Evolutionary conservation across 2,329 filamentous ascomycete species (phyloP).

Genomic region (Tothia fuscella): DNA sequence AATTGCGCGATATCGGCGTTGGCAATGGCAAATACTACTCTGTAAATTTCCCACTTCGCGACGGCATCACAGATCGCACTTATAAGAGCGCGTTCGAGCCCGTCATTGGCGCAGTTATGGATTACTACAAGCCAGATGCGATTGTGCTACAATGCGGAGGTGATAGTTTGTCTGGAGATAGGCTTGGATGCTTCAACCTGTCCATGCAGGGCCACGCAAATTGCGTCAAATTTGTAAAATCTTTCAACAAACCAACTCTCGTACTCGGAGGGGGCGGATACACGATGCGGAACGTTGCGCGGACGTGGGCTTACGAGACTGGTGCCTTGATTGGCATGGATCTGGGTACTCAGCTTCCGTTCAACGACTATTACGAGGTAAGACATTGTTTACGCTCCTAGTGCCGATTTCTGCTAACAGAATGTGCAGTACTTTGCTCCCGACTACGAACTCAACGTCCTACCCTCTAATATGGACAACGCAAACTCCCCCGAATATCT

Average conservation of each 20-base stretch:
- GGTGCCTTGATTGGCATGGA: slow-evolving; percentile 75
- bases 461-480: slow-evolving; percentile 62
- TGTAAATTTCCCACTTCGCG: slow-evolving; percentile 57
- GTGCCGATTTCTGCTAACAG: slow-evolving; percentile 15
- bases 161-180: slow-evolving; percentile 54
- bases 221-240: slow-evolving; percentile 57
- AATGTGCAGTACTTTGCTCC: slow-evolving; percentile 54
- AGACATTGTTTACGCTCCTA: too few relatives aligned
- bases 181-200: slow-evolving; percentile 57
- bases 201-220: slow-evolving; percentile 61
- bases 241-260: slow-evolving; percentile 52
- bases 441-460: slow-evolving; percentile 57
- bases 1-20: slow-evolving; percentile 56
- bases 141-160: slow-evolving; percentile 59
- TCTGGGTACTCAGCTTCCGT: slow-evolving; percentile 74
- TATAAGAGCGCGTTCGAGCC: slow-evolving; percentile 60
- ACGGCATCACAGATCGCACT: slow-evolving; percentile 55
- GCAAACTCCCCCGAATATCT: slow-evolving; percentile 57
- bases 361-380: slow-evolving; percentile 91
- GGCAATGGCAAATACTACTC: slow-evolving; percentile 56
- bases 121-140: slow-evolving; percentile 54
- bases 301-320: slow-evolving; percentile 54
- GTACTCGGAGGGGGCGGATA: slow-evolving; percentile 58
- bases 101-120: slow-evolving; percentile 55
- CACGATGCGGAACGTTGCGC: slow-evolving; percentile 53